Conservation (phyloP, 2,329 filamentous ascomycete genomes). For the Clonostachys solani region DNA sequence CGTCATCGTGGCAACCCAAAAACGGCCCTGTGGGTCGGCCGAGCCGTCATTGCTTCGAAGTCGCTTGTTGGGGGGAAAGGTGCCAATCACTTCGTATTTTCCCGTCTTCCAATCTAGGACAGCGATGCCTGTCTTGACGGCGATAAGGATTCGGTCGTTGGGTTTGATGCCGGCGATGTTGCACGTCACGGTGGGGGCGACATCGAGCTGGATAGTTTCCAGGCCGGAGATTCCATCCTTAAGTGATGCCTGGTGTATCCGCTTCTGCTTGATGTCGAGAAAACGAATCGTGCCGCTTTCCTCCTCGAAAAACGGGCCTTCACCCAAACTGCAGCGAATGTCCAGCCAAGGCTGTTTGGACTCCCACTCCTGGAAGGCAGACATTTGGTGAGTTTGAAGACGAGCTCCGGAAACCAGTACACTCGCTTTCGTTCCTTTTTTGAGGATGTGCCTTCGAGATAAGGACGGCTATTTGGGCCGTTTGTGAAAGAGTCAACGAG, state of each 20-base stretch:
- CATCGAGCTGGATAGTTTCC: slow-evolving; percentile 53
- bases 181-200: slow-evolving; percentile 63
- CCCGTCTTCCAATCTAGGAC: slow-evolving; percentile 62
- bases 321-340: slow-evolving; percentile 63
- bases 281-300: slow-evolving; percentile 65
- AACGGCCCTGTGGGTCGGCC: slow-evolving; percentile 73
- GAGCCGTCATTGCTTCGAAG: slow-evolving; percentile 78
- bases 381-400: slow-evolving; percentile 14
- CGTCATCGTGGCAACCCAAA: slow-evolving; percentile 86
- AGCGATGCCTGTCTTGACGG: slow-evolving; percentile 79
- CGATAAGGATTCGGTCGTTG: slow-evolving; percentile 65
- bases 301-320: slow-evolving; percentile 71
- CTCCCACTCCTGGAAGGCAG: slow-evolving; percentile 42
- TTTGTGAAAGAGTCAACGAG: no score
- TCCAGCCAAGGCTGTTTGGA: slow-evolving; percentile 51
- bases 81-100: slow-evolving; percentile 47
- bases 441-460: no score
- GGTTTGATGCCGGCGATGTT: slow-evolving; percentile 68
- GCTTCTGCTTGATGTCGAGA: slow-evolving; percentile 77
- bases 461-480: no score
- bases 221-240: slow-evolving; percentile 57
- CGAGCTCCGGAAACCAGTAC: no score
- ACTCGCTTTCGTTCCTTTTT: no score
- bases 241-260: slow-evolving; percentile 69
- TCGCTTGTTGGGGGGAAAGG: slow-evolving; percentile 36